Conservation (phyloP, 2,329 filamentous ascomycete genomes). For the Epichloe gansuensis region DNA sequence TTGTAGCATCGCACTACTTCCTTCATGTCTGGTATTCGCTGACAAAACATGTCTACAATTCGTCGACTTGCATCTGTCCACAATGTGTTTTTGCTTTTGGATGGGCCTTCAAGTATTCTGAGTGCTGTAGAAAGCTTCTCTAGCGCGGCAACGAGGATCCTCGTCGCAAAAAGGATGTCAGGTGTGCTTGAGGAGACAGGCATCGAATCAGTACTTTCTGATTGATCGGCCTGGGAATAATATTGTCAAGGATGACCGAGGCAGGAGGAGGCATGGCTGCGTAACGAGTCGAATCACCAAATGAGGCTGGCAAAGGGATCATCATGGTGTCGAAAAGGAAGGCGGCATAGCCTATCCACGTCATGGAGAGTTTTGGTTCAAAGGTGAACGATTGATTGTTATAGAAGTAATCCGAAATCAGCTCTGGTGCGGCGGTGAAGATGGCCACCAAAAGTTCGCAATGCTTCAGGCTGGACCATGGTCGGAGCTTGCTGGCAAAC, state of each 20-base stretch:
- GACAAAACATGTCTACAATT: conserved; percentile 62
- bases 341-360: conserved; percentile 88
- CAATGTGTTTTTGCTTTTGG: conserved; percentile 25
- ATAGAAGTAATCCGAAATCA: conserved; percentile 78
- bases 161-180: conserved; percentile 78
- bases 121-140: conserved; percentile 61
- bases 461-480: conserved; percentile 71
- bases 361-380: conserved; percentile 82
- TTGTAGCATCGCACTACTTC: conserved; percentile 67
- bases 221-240: conserved; percentile 71
- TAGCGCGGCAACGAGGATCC: conserved; percentile 66
- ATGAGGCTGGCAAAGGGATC: conserved; percentile 58
- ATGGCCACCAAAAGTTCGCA: conserved; percentile 70
- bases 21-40: conserved; percentile 69
- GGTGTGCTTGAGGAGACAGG: conserved; percentile 61
- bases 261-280: conserved; percentile 62
- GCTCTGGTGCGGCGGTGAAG: conserved; percentile 70
- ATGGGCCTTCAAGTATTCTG: conserved; percentile 43
- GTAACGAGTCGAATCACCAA: conserved; percentile 54
- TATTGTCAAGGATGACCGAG: conserved; percentile 69
- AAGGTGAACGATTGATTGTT: conserved; percentile 71
- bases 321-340: conserved; percentile 75
- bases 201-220: conserved; percentile 71
- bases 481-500: conserved; percentile 67
- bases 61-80: conserved; percentile 61